These are phyloP conservation scores for Wickerhamomyces ciferrii DNA, from an alignment of 805 yeast species.

Conservation along the genomic window DNA sequence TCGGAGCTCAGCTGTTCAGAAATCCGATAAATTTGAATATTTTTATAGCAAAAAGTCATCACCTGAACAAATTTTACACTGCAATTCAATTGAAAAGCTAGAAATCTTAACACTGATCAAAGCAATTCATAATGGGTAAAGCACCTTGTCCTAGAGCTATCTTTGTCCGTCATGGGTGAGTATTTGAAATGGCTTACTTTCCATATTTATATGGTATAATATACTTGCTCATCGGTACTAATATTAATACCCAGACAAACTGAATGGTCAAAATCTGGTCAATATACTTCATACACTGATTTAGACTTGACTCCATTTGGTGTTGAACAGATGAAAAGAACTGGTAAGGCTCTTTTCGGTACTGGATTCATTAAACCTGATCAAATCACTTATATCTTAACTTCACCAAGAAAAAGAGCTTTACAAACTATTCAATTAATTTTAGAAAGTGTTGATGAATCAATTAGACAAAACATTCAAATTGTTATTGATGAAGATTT, in stretches of 20 bases:
- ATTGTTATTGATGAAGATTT: slow-evolving; percentile 58
- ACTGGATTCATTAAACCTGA: slow-evolving; percentile 59
- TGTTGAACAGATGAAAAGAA: slow-evolving; percentile 63
- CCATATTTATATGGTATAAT: no score
- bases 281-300: slow-evolving; percentile 85
- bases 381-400: slow-evolving; percentile 56
- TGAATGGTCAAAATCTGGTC: slow-evolving; percentile 94
- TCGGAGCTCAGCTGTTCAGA: no score
- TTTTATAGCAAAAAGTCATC: no score
- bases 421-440: slow-evolving; percentile 66
- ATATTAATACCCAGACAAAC: slow-evolving; percentile 48
- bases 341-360: slow-evolving; percentile 70
- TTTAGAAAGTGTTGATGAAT: slow-evolving; percentile 41
- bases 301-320: slow-evolving; percentile 75
- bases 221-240: neutral
- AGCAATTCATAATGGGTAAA: slow-evolving; percentile 13
- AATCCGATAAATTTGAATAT: no score
- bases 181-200: no score
- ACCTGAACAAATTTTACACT: no score
- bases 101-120: neutral
- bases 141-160: slow-evolving; percentile 60
- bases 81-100: no score
- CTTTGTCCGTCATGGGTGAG: slow-evolving; percentile 67
- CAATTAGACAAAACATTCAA: slow-evolving; percentile 35
- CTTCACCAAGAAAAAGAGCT: slow-evolving; percentile 83